Evolutionary conservation across 2,329 filamentous ascomycete genomes (phyloP), one percentile per base, ranked within the genome.

Genomic region (Fusarium tuaranense): DNA sequence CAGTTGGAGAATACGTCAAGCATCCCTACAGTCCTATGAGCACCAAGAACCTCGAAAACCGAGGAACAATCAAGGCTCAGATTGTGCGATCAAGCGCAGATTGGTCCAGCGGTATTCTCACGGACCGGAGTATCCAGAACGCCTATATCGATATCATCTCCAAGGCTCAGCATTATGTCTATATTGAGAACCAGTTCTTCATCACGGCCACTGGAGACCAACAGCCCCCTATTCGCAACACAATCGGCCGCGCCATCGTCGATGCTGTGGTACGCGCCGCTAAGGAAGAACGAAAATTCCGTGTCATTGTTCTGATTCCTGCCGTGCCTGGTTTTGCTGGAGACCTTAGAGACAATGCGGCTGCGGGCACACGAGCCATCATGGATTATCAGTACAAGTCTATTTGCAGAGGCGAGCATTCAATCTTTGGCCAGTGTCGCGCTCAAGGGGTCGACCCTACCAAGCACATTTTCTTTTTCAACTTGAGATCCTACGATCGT

Each of bases 381-480:
- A 98, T 99, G 95, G 95, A 98, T 81, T 98, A 98, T 80, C 97
- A 98, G 81, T 99, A 97, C 87, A 97, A 97, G 84, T 97, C 95
- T 0, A 97, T 99, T 75, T 94, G 93, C 79, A 92, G 97, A 53
- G 97, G 97, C 7, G 93, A 97, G 73, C 88, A 98, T 80, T 98
- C 95, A 6, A 98, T 99, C 63, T 97, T 93, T 77, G 95, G 90
- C 44, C 92, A 93, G 80, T 91, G 98, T 67, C 83, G 83, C 53
- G 90, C 89, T 8, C 87, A 93, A 72, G 95, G 94, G 2, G 90
- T 97, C 2, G 92, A 98, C 77, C 95, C 95, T 0, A 89, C 79
- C 0, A 79, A 98, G 70, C 90, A 98, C 83, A 92, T 99, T 36
- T 98, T 97, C 84, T 89, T 97, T 80, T 99, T 98, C 88, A 98